Evolutionary conservation across 1,284 basidiomycete species (phyloP), one percentile per base, ranked within the genome.

Genomic region (Pseudozyma sp.): DNA sequence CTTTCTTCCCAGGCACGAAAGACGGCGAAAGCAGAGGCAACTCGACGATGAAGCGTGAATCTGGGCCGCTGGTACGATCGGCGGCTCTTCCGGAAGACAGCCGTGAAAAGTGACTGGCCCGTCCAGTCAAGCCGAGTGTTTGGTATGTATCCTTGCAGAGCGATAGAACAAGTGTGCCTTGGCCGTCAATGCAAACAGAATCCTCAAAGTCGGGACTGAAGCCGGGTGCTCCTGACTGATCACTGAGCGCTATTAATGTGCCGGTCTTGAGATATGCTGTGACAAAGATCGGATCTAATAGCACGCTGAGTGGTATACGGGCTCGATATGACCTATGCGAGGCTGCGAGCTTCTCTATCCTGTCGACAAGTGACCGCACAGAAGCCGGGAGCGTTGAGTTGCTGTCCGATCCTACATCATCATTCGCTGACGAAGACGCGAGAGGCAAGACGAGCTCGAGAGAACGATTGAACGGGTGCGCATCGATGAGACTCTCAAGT

Each of bases 141-240:
- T 82, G 81, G 51, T 84, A 84, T 13, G 83, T 84, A n/a, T 82
- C 80, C 45, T 80, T 80, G 52, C 65, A 72, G 1, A 84, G 70
- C 3, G 80, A 81, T 2, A 84, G 78, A 16, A 81, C 66, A 4
- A 84, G 74, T n/a, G 73, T 78, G 19, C 79, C 79, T 52, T 81
- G 76, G 1, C 81, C 81, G 48, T 83, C 79, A 12, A 84, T 52
- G 58, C 81, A 83, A 12, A 76, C 61, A 16, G 72, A 64, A 50
- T 84, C 83, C 11, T 83, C 70, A 5, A 63, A 52, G 38, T 74
- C 70, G 8, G 77, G 55, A 11, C 62, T 67, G n/a, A 61, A 45
- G n/a, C 62, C 71, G 3, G 66, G 57, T n/a, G 58, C 51, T 5
- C 47, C 51, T 1, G 62, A 56, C 13, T 21, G 39, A 38, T 59